Evolutionary conservation across 805 yeast genomes (phyloP).

Genomic region (Saccharomycopsis oosterbeekiorum): DNA sequence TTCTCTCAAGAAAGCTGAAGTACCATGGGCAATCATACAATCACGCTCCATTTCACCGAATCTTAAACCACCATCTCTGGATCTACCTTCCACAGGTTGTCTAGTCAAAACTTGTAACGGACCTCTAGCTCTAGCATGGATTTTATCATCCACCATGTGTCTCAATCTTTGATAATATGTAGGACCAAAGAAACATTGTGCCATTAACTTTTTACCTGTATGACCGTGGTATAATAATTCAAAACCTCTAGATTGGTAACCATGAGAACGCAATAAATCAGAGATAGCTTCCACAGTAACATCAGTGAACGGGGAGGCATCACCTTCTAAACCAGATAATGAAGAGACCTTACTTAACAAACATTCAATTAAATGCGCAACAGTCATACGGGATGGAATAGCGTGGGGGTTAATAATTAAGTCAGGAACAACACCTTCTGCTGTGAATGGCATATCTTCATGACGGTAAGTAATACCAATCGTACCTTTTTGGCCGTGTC

Average conservation of each 20-base stretch:
- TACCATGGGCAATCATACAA: slow-evolving; percentile 99
- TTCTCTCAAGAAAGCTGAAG: slow-evolving; percentile 95
- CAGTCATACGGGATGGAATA: slow-evolving; percentile 99
- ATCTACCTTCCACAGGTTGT: slow-evolving; percentile 98
- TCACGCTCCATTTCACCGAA: slow-evolving; percentile 99
- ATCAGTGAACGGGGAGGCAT: slow-evolving; percentile 97
- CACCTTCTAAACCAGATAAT: slow-evolving; percentile 94
- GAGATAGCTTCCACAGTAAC: slow-evolving; percentile 97
- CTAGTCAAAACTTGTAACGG: slow-evolving; percentile 96
- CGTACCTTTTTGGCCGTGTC: slow-evolving; percentile 99
- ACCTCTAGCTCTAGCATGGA: slow-evolving; percentile 98
- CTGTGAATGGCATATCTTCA: slow-evolving; percentile 97
- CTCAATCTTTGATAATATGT: slow-evolving; percentile 97
- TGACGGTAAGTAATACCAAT: slow-evolving; percentile 98
- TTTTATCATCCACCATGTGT: slow-evolving; percentile 99
- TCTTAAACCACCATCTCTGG: slow-evolving; percentile 98
- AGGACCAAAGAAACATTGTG: slow-evolving; percentile 99
- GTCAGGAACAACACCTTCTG: slow-evolving; percentile 96
- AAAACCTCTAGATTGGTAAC: slow-evolving; percentile 96
- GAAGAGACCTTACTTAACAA: slow-evolving; percentile 90
- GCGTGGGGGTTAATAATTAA: slow-evolving; percentile 98
- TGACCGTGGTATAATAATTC: slow-evolving; percentile 99
- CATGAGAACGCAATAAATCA: slow-evolving; percentile 83
- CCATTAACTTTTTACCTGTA: slow-evolving; percentile 96
- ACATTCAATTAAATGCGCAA: slow-evolving; percentile 98